phyloP scores from a whole-genome alignment of 2,329 filamentous ascomycete genomes.

The Didymella sp. region DNA sequence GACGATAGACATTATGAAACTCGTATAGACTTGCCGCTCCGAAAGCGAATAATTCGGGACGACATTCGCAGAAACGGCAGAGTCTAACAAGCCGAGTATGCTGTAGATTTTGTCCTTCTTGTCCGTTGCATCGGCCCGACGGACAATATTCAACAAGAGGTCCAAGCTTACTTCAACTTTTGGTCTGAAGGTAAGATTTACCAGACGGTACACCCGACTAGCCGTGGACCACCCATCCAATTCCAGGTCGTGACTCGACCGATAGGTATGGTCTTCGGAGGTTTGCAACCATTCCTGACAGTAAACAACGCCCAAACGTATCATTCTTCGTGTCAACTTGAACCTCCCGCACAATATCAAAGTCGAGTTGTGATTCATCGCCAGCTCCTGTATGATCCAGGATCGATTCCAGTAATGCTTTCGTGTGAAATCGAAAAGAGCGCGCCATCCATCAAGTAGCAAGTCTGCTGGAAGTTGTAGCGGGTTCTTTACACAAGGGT shows the following conservation, averaged over 20 bases:
- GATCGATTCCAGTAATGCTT: conserved; percentile 9
- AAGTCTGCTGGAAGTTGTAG: conserved; percentile 7
- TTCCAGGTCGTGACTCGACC: neutral
- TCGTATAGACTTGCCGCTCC: conserved; percentile 8
- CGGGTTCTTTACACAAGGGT: neutral
- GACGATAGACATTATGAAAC: conserved; percentile 5
- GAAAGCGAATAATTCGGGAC: conserved; percentile 1
- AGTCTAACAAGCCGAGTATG: conserved; percentile 5
- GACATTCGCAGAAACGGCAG: conserved; percentile 4
- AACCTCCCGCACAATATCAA: conserved; percentile 3
- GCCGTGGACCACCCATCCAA: conserved; percentile 6
- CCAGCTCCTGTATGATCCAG: conserved; percentile 7
- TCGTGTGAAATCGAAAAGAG: conserved; percentile 1
- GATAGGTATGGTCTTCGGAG: conserved; percentile 3
- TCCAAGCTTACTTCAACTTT: conserved; percentile 4
- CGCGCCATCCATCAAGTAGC: conserved; percentile 1
- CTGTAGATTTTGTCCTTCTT: conserved; percentile 7
- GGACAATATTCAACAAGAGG: conserved; percentile 1
- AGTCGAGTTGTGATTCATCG: conserved; percentile 7
- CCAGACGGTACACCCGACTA: conserved; percentile 7
- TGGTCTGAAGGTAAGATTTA: conserved; percentile 1
- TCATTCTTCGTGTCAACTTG: conserved; percentile 4
- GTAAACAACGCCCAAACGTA: conserved; percentile 9
- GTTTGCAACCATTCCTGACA: conserved; percentile 5
- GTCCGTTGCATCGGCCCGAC: conserved; percentile 1